Percentiles rank a stretch among this genome's conserved stretches.
Evolutionary conservation across 345 rosid genomes (phyloP).

Genomic region (Lepidium sativum): DNA sequence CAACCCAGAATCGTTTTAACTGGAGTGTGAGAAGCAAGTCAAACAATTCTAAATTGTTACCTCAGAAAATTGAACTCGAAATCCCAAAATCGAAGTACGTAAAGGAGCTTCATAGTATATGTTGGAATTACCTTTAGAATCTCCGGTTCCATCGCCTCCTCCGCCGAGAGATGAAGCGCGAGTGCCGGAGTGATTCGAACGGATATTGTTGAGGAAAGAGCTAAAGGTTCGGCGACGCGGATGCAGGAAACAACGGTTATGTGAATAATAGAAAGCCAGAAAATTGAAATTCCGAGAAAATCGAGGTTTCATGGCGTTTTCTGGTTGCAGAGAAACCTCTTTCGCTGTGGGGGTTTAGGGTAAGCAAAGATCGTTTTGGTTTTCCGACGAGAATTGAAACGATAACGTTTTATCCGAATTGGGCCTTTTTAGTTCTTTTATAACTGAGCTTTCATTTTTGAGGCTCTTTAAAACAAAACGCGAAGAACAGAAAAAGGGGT

Average conservation of each 20-base stretch:
- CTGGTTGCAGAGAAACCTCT: constrained; percentile 6
- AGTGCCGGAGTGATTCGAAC: constrained; percentile 27
- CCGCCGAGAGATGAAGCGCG: constrained; percentile 39
- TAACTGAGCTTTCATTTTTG: background rate
- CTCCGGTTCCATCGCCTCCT: constrained; percentile 28
- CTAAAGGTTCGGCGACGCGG: constrained; percentile 35
- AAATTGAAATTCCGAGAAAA: constrained; percentile 26
- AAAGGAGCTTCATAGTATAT: background rate
- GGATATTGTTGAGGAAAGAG: constrained; percentile 43
- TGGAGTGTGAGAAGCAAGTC: background rate
- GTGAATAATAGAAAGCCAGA: constrained; percentile 23
- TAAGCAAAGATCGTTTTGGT: background rate
- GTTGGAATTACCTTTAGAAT: constrained; percentile 39
- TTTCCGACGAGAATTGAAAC: constrained; percentile 18
- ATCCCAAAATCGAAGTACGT: background rate
- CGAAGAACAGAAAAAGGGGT: too few relatives aligned
- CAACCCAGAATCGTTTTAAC: background rate
- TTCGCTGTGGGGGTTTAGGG: background rate
- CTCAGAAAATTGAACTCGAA: background rate
- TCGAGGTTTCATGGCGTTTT: constrained; percentile 37
- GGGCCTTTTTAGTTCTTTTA: background rate
- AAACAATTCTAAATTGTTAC: background rate
- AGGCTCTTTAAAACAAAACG: too few relatives aligned
- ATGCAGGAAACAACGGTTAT: constrained; percentile 20
- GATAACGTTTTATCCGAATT: background rate